Percentiles rank a stretch among this genome's conserved stretches.
phyloP scores from a whole-genome alignment of 1,284 basidiomycete genomes.

The Coriolopsis trogii region DNA sequence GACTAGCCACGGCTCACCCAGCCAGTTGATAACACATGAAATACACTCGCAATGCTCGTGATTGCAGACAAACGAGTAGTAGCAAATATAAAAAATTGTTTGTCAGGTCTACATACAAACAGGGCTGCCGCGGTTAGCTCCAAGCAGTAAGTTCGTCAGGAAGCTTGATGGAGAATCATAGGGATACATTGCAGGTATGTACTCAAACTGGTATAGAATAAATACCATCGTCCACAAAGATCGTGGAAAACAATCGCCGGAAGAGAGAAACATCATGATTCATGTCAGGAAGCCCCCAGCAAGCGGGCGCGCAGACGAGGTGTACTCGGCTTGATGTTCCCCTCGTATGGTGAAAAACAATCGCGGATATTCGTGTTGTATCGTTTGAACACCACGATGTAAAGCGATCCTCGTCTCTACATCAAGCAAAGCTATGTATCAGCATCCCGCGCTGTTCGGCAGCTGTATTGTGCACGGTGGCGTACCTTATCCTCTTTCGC shows the following conservation, averaged over 20 bases:
- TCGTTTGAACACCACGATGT: constrained; percentile 23
- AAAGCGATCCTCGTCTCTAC: constrained; percentile 13
- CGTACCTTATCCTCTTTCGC: constrained; percentile 10
- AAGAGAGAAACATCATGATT: no score
- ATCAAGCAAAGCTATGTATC: no score
- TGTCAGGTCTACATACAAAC: no score
- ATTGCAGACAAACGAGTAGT: not conserved
- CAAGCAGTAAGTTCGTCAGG: no score
- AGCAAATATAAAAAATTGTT: no score
- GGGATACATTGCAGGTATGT: no score
- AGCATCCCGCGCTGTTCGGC: no score
- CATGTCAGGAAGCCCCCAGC: constrained; percentile 2
- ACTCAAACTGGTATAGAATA: no score
- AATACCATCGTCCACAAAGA: not conserved
- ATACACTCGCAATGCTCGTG: not conserved
- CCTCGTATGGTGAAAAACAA: constrained; percentile 20
- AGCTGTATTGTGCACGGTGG: no score
- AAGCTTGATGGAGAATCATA: no score
- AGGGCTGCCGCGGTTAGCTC: no score
- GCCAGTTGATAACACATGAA: not conserved
- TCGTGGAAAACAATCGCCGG: not conserved
- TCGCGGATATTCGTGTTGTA: constrained; percentile 20
- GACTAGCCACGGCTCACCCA: constrained; percentile 12
- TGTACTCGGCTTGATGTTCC: constrained; percentile 22
- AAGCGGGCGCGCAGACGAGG: constrained; percentile 14